These are phyloP conservation scores for Fusarium nanum DNA, from an alignment of 2,329 filamentous ascomycete genomes.

Conservation along the genomic window DNA sequence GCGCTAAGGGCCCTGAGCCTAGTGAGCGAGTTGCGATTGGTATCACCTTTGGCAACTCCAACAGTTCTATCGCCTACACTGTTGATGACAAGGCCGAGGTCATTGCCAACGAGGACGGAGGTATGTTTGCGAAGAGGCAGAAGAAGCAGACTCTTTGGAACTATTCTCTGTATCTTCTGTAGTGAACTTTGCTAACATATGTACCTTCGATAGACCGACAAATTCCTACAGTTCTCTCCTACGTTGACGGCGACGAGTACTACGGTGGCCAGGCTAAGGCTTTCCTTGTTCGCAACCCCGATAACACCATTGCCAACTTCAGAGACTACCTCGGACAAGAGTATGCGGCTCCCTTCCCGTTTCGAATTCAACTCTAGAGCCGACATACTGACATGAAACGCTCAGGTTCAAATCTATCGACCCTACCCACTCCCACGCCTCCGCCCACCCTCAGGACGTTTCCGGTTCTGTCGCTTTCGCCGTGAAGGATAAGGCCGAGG, in stretches of 20 bases:
- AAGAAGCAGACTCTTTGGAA: not conserved
- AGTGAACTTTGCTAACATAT: slow-evolving; percentile 15
- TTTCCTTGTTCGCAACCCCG: slow-evolving; percentile 90
- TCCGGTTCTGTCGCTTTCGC: slow-evolving; percentile 81
- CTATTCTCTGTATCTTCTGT: not conserved
- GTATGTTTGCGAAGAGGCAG: slow-evolving; percentile 59
- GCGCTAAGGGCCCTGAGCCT: slow-evolving; percentile 61
- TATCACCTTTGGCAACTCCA: slow-evolving; percentile 97
- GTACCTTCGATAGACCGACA: slow-evolving; percentile 78
- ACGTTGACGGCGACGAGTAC: slow-evolving; percentile 96
- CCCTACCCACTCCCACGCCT: slow-evolving; percentile 92
- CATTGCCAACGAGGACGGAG: slow-evolving; percentile 98
- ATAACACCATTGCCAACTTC: slow-evolving; percentile 96
- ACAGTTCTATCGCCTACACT: slow-evolving; percentile 96
- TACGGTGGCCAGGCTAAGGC: slow-evolving; percentile 95
- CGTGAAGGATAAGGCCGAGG: slow-evolving; percentile 80
- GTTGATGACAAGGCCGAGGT: slow-evolving; percentile 95
- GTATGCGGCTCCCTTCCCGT: slow-evolving; percentile 60
- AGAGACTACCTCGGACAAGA: slow-evolving; percentile 95
- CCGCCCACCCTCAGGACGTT: slow-evolving; percentile 85
- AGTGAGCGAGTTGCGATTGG: slow-evolving; percentile 81
- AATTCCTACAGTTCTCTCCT: slow-evolving; percentile 93
- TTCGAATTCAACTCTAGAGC: slow-evolving; percentile 1
- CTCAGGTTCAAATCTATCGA: slow-evolving; percentile 91
- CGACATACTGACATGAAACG: slow-evolving; percentile 32